Percentiles rank a stretch among this genome's conserved stretches.
Evolutionary conservation across 2,329 filamentous ascomycete species (phyloP).

Genomic region (Ascochyta koolunga): DNA sequence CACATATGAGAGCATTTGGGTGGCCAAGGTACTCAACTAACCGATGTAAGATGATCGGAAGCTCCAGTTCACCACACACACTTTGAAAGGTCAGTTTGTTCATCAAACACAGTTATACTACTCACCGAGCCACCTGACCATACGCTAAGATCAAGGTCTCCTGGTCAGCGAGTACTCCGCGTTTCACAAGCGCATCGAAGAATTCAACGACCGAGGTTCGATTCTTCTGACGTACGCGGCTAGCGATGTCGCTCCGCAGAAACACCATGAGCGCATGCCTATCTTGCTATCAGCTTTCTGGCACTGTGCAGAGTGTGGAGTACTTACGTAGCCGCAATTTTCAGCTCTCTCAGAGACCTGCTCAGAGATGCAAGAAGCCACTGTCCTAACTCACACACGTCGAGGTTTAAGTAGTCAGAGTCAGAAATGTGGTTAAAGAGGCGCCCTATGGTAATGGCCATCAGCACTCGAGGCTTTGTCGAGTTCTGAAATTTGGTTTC

Average conservation of each 20-base stretch:
- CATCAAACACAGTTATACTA: neutral
- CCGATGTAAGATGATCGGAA: slow-evolving; percentile 83
- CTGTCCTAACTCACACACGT: slow-evolving; percentile 71
- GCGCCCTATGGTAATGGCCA: slow-evolving; percentile 61
- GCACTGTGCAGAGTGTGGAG: neutral
- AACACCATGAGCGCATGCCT: slow-evolving; percentile 72
- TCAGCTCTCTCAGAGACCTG: slow-evolving; percentile 83
- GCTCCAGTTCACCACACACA: slow-evolving; percentile 77
- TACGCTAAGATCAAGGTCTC: slow-evolving; percentile 87
- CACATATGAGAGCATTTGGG: slow-evolving; percentile 77
- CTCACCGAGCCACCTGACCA: slow-evolving; percentile 77
- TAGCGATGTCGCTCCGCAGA: slow-evolving; percentile 58
- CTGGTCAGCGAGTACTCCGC: slow-evolving; percentile 69
- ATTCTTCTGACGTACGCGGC: slow-evolving; percentile 64
- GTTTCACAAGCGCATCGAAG: slow-evolving; percentile 74
- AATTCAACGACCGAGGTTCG: slow-evolving; percentile 72
- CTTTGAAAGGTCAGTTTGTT: slow-evolving; percentile 46
- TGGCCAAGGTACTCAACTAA: slow-evolving; percentile 88
- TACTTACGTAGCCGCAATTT: slow-evolving; percentile 75
- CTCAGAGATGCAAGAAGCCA: slow-evolving; percentile 82
- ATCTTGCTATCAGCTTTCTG: slow-evolving; percentile 11
- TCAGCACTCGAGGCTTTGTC: slow-evolving; percentile 36
- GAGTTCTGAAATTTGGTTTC: slow-evolving; percentile 39
- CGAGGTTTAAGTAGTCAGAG: slow-evolving; percentile 67
- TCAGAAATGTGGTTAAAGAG: slow-evolving; percentile 71